Evolutionary conservation across 345 rosid species (phyloP).

Genomic region (Lumnitzera littorea): DNA sequence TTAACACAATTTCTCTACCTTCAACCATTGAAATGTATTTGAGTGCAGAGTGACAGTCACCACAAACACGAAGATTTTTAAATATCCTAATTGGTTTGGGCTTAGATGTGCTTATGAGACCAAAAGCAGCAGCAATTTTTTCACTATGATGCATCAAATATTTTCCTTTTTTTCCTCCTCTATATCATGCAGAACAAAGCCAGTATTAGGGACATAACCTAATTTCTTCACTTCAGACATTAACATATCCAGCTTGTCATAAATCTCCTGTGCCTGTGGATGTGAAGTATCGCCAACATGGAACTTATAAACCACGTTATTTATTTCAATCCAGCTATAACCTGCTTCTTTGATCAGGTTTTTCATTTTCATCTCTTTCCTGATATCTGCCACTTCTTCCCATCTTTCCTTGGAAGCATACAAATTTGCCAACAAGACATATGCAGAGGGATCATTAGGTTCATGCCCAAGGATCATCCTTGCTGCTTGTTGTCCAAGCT

Average conservation of each 20-base stretch:
- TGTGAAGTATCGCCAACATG: constrained; percentile 68
- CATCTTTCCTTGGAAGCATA: constrained; percentile 62
- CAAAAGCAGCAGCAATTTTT: constrained; percentile 68
- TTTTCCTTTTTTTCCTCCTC: constrained; percentile 58
- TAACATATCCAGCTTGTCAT: constrained; percentile 35
- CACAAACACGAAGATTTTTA: constrained; percentile 61
- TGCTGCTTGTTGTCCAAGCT: constrained; percentile 54
- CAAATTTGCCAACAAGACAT: constrained; percentile 60
- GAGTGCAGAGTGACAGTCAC: constrained; percentile 71
- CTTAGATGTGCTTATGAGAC: constrained; percentile 45
- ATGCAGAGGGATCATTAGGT: constrained; percentile 58
- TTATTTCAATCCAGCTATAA: constrained; percentile 74
- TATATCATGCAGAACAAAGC: constrained; percentile 45
- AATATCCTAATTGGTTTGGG: constrained; percentile 56
- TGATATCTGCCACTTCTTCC: constrained; percentile 42
- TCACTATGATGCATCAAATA: constrained; percentile 67
- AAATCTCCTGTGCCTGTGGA: constrained; percentile 36
- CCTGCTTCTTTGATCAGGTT: constrained; percentile 70
- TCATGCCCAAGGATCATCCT: constrained; percentile 56
- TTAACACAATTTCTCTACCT: constrained; percentile 57
- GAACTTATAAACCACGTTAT: constrained; percentile 51
- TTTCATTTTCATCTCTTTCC: constrained; percentile 55
- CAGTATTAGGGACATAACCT: constrained; percentile 63
- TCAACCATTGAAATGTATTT: constrained; percentile 45
- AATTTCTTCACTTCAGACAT: constrained; percentile 36